Base-by-base conservation (phyloP, 2,329 filamentous ascomycete species). In the Colletotrichum godetiae region DNA sequence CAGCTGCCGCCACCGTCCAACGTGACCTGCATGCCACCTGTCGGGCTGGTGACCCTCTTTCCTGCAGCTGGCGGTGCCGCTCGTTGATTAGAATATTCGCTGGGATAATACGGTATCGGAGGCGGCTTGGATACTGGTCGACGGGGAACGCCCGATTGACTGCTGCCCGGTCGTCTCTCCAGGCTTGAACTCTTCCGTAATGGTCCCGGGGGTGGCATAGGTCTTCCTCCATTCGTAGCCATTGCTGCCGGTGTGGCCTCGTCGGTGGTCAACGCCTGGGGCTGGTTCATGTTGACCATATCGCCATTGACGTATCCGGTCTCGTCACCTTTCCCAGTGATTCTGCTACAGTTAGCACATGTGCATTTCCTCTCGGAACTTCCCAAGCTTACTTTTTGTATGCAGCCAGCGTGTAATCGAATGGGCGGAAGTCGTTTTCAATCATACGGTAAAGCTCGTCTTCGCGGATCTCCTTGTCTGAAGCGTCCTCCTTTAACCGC, bases 391-490 rank as follows among this genome's bases (percentile, higher is more conserved):
- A 95, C 89, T 92, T 92, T 79, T 92, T 92, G 78, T 95, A 96
- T 4, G 92, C 93, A 24, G 94, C 92, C 3, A 92, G 85, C 0
- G 95, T 98, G 83, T 99, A 99, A 82, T 99, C 97, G 81, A 98
- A 99, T 0, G 95, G 94, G 81, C 94, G 92, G 80, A 98, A 99
- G 79, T 98, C 93, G 5, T 91, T 93, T 82, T 99, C 97, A 74
- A 99, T 98, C 89, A 97, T 94, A 76, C 92, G 92, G 81, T 98
- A 97, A 27, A 98, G 88, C 82, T 98, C 95, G 75, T 99, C 96
- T 77, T 97, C 95, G 27, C 95, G 90, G 68, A 98, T 97, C 81
- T 99, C 96, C 82, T 97, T 96, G 55, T 95, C 94, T 0, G 96
- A 97, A 1, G 97, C 97, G 84, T 98, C 96, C 3, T 97, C 95